Evolutionary conservation across 2,329 filamentous ascomycete genomes (phyloP).

Genomic region (Cercospora zeae-maydis): DNA sequence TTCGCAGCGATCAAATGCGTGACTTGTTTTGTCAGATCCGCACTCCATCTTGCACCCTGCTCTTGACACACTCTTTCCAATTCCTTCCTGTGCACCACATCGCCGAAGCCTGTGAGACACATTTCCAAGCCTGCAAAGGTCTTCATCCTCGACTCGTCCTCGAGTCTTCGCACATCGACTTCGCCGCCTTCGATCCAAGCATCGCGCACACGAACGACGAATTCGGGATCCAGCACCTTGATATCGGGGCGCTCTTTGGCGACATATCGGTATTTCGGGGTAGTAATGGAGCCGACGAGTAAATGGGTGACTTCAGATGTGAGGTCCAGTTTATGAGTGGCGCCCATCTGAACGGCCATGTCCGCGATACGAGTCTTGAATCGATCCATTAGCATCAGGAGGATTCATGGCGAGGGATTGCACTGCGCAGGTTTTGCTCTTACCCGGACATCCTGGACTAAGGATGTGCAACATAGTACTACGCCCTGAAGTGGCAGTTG

Average conservation of each 20-base stretch:
- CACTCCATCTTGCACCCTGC: conserved; percentile 80
- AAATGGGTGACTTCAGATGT: conserved; percentile 96
- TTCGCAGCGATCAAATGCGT: conserved; percentile 81
- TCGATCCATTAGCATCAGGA: not conserved
- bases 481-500: conserved; percentile 29
- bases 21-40: conserved; percentile 78
- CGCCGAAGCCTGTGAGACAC: conserved; percentile 67
- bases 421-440: conserved; percentile 8
- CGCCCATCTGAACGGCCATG: conserved; percentile 76
- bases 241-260: conserved; percentile 85
- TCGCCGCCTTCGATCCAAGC: conserved; percentile 77
- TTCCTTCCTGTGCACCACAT: conserved; percentile 62
- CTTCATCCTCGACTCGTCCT: conserved; percentile 62
- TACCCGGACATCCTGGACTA: conserved; percentile 36
- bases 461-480: conserved; percentile 36
- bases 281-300: conserved; percentile 82
- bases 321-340: conserved; percentile 80
- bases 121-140: conserved; percentile 61
- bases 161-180: conserved; percentile 68
- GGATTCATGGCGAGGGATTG: not conserved
- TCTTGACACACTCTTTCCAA: conserved; percentile 65
- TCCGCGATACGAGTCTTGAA: conserved; percentile 42
- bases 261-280: conserved; percentile 92
- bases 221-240: conserved; percentile 73
- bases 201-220: conserved; percentile 75